Conservation (phyloP, 495 filamentous ascomycete species). For the Lophiotrema nucula region DNA sequence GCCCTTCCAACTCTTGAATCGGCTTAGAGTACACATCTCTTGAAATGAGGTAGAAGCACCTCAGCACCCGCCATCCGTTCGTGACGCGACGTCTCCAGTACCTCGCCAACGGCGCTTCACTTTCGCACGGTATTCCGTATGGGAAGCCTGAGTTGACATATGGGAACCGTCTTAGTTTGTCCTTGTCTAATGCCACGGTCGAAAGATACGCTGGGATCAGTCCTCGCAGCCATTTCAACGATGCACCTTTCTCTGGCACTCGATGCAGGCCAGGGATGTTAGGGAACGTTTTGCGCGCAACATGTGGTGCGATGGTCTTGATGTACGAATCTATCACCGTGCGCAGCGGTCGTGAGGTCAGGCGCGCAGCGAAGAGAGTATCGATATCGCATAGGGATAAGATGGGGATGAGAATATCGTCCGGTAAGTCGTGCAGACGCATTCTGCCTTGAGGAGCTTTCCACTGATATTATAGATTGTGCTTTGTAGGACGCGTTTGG, state of each 20-base stretch:
- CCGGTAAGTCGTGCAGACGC: conserved; percentile 8
- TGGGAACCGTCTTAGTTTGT: conserved; percentile 3
- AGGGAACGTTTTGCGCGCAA: conserved; percentile 5
- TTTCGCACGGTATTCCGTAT: conserved; percentile 4
- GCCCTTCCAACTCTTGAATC: neutral
- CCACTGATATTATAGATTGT: no score
- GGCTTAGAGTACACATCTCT: conserved; percentile 3
- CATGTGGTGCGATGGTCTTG: conserved; percentile 1
- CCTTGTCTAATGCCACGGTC: conserved; percentile 5
- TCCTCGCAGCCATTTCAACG: conserved; percentile 1
- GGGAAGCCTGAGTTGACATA: conserved; percentile 7
- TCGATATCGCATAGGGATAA: neutral
- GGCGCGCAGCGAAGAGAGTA: neutral
- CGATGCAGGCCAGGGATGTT: neutral
- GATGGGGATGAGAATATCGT: conserved; percentile 9
- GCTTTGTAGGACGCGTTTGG: no score
- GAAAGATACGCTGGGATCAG: conserved; percentile 5
- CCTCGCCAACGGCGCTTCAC: neutral
- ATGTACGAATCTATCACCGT: conserved; percentile 9
- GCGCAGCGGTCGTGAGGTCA: neutral
- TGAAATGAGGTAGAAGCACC: conserved; percentile 1
- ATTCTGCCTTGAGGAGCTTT: no score
- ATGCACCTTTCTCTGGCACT: neutral
- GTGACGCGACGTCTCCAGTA: conserved; percentile 5
- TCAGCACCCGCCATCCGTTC: conserved; percentile 10